A percentile compares a stretch with the other conserved stretches of the same genome.
Conservation (phyloP, 139 green algal species). For the Limnomonas spitsbergensis region DNA sequence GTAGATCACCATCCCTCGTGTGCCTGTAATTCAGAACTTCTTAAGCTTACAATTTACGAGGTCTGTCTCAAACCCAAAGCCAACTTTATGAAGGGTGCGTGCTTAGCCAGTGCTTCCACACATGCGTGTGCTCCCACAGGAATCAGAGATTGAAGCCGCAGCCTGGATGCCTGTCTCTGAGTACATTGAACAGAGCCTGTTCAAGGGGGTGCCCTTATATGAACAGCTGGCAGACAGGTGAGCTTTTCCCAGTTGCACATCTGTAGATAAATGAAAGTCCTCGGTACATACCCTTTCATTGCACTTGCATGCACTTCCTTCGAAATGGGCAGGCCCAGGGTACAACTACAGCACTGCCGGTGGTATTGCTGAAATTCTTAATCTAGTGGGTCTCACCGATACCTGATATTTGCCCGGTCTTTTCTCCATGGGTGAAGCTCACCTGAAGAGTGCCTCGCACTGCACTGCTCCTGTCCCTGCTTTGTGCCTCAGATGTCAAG, state of each 20-base stretch:
- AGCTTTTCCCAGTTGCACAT: not conserved
- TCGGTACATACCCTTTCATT: not conserved
- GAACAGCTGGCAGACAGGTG: not conserved
- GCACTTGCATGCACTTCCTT: not conserved
- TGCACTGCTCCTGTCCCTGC: not conserved
- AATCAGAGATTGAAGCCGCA: slow-evolving; percentile 15
- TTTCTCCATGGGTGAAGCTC: not conserved
- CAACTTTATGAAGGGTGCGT: not conserved
- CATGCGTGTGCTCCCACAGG: not conserved
- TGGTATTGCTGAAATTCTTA: no score
- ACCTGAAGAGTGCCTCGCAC: not conserved
- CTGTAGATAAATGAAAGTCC: no score
- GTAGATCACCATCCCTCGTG: not conserved
- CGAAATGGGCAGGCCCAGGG: no score
- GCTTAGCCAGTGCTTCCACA: not conserved
- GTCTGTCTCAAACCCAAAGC: not conserved
- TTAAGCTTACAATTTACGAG: no score
- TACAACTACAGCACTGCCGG: no score
- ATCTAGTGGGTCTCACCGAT: not conserved
- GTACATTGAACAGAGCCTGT: slow-evolving; percentile 3
- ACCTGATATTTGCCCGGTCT: not conserved
- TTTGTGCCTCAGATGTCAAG: not conserved
- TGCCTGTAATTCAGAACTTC: not conserved
- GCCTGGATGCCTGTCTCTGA: not conserved
- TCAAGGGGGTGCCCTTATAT: not conserved